Base-by-base conservation (phyloP, 1,284 basidiomycete species). In the Hortiboletus rubellus region DNA sequence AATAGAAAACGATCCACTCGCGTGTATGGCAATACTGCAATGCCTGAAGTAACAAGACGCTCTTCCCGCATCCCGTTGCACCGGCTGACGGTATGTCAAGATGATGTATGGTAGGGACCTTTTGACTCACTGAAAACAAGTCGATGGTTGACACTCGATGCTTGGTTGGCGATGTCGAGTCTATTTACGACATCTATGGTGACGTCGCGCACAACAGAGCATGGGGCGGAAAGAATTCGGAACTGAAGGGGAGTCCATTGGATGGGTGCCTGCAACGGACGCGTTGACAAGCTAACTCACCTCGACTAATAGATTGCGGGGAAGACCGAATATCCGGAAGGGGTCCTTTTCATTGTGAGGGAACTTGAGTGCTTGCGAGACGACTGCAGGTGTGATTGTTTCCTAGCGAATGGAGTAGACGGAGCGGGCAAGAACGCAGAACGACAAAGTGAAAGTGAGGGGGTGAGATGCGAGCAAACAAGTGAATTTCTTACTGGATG, bases 1-100 rank as follows among this genome's bases (percentile, higher is more conserved):
- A 82, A 72, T 96, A 98, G 45, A 97, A 74, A 30, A 96, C 92
- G 40, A 96, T 80, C 91, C 92, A 97, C 15, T 83, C 82, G 31
- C 84, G 82, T 14, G 83, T 77, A 24, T 84, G 68, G 15, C 87
- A 88, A 61, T 94, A 89, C 34, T 91, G 81, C 0, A 92, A 85
- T 0, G 87, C 81, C 71, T 98, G 96, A 3, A 96, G 75, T 24
- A 98, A 76, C 22, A 94, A 74, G 60, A 84, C 86, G 55, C 89
- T 92, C 76, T 98, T 98, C 30, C 96, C 96, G 54, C 82, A 85
- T 2, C 95, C 96, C 8, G 81, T 61, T 3, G 79, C 71, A n/a
- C 95, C 96, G 60, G 84, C 91, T 93, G 58, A 58, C 30, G 36
- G 53, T 41, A 22, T 22, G 44, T 70, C 15, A 59, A 18, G 18